phyloP scores from a whole-genome alignment of 805 yeast species.

The Ogataea methylovora region DNA sequence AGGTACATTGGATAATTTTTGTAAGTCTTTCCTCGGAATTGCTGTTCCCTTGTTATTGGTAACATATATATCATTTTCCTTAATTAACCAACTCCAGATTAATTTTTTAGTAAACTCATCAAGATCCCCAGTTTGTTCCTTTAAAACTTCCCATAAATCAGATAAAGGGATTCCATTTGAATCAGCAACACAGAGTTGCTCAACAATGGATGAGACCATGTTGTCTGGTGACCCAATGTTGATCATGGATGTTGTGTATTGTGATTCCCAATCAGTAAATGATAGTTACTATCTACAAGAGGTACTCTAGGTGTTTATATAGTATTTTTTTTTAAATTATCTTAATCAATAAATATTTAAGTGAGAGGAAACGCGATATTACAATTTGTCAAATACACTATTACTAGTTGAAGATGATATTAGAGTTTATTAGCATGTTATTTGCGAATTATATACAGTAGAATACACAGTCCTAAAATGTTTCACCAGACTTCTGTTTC shows the following conservation, averaged over 20 bases:
- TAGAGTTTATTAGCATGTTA: too few relatives aligned
- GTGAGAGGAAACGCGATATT: too few relatives aligned
- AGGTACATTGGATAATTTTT: not conserved
- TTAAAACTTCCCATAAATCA: slow-evolving; percentile 26
- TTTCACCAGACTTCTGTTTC: slow-evolving; percentile 27
- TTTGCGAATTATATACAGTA: too few relatives aligned
- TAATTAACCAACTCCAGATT: slow-evolving; percentile 30
- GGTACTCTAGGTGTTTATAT: too few relatives aligned
- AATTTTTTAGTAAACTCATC: slow-evolving; percentile 26
- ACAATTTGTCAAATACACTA: too few relatives aligned
- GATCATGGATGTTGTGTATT: too few relatives aligned
- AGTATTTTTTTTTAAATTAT: too few relatives aligned
- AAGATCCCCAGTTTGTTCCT: slow-evolving; percentile 9
- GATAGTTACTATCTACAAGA: too few relatives aligned
- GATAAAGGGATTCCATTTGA: slow-evolving; percentile 23
- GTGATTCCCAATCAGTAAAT: too few relatives aligned
- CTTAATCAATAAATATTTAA: too few relatives aligned
- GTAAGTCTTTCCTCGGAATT: not conserved
- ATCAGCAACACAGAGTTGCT: slow-evolving; percentile 28
- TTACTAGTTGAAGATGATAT: too few relatives aligned
- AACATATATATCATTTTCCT: slow-evolving; percentile 12
- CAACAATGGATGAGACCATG: slow-evolving; percentile 24
- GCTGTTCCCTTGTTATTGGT: not conserved
- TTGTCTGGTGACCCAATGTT: slow-evolving; percentile 23
- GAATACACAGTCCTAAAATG: too few relatives aligned